phyloP scores from a whole-genome alignment of 2,329 filamentous ascomycete species.

The Fusarium hainanense region DNA sequence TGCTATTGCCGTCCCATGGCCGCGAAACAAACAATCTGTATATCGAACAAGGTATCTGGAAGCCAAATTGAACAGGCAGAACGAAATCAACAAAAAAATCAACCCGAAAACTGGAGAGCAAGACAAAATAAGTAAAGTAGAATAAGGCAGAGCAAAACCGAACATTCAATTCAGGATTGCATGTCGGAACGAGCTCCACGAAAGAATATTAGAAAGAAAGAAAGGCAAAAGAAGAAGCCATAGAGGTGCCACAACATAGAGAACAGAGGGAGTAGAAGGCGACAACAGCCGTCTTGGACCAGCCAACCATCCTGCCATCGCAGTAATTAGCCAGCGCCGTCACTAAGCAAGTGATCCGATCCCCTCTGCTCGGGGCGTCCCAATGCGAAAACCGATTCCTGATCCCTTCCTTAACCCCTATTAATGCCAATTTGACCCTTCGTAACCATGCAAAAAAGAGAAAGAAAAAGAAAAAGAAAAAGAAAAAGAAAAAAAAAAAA shows the following conservation, averaged over 20 bases:
- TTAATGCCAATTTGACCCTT: slow-evolving; percentile 46
- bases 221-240: slow-evolving; percentile 35
- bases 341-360: slow-evolving; percentile 48
- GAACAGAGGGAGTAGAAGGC: slow-evolving; percentile 56
- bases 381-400: slow-evolving; percentile 46
- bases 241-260: slow-evolving; percentile 53
- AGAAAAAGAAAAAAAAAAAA: background rate
- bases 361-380: slow-evolving; percentile 43
- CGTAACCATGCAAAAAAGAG: slow-evolving; percentile 36
- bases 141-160: slow-evolving; percentile 39
- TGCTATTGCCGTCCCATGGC: slow-evolving; percentile 41
- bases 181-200: slow-evolving; percentile 18
- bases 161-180: slow-evolving; percentile 21
- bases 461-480: background rate
- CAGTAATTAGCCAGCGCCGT: slow-evolving; percentile 59
- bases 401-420: slow-evolving; percentile 44
- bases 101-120: slow-evolving; percentile 42
- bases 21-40: slow-evolving; percentile 54
- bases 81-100: slow-evolving; percentile 37
- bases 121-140: slow-evolving; percentile 9
- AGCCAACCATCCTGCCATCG: slow-evolving; percentile 59
- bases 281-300: slow-evolving; percentile 60
- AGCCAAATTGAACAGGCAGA: slow-evolving; percentile 45
- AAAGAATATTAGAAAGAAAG: slow-evolving; percentile 47
- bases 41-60: slow-evolving; percentile 72